phyloP scores from a whole-genome alignment of 495 filamentous ascomycete species.

The Penicillium soppii region DNA sequence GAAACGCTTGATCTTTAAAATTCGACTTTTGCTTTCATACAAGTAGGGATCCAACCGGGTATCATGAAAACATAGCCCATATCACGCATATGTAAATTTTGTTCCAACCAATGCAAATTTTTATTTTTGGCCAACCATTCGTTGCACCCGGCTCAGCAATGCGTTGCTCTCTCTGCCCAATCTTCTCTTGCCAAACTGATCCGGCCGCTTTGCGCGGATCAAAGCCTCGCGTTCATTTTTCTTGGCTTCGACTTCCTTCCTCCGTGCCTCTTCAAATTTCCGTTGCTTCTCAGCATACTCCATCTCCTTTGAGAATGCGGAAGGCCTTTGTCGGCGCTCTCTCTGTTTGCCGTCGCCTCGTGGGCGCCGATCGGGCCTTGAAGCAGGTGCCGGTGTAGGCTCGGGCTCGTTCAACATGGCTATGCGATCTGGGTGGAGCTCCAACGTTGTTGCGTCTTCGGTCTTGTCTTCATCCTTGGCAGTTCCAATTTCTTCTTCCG shows the following conservation, averaged over 20 bases:
- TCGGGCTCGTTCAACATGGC: constrained; percentile 60
- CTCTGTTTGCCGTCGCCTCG: constrained; percentile 22
- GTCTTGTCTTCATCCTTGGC: constrained; percentile 19
- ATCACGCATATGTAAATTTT: not conserved
- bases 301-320: constrained; percentile 75
- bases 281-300: constrained; percentile 65
- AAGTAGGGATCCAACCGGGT: constrained; percentile 17
- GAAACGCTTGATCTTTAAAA: not conserved
- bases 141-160: constrained; percentile 77
- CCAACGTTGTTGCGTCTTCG: constrained; percentile 37
- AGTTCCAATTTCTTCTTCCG: constrained; percentile 20
- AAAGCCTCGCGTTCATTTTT: constrained; percentile 66
- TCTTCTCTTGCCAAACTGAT: constrained; percentile 76
- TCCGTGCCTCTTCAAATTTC: constrained; percentile 61
- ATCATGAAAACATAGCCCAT: constrained; percentile 18
- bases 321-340: constrained; percentile 53
- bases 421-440: constrained; percentile 71
- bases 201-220: constrained; percentile 72
- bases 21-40: constrained; percentile 9
- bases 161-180: constrained; percentile 83
- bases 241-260: constrained; percentile 55
- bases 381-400: constrained; percentile 25
- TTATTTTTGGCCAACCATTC: constrained; percentile 54
- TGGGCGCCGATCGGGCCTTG: constrained; percentile 20
- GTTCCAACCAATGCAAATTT: not conserved